Base-by-base conservation (phyloP, 768 basidiomycete species). In the Trametes punicea region DNA sequence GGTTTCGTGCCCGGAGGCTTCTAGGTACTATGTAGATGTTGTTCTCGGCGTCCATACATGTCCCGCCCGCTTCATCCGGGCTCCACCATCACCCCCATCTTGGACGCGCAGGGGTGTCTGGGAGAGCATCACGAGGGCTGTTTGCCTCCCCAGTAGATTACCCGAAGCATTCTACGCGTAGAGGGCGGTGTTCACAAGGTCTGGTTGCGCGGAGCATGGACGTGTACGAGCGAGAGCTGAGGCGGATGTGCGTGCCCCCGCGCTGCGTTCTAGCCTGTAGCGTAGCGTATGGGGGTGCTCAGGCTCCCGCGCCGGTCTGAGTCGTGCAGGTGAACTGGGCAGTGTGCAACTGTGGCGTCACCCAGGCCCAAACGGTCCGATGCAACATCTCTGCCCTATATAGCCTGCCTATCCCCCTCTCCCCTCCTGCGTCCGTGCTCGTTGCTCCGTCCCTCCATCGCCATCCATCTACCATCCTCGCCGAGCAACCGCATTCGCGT, bases 291-390 rank as follows among this genome's bases (percentile, higher is more conserved):
- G 46, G 21, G 6, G 15, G 4, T n/a, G n/a, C n/a, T n/a, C n/a
- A n/a, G n/a, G n/a, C n/a, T 15, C 31, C 18, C 27, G 23, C 21
- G 47, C 39, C 50, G 50, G 49, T 51, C 50, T 30, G 25, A 39
- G 18, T 31, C 16, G 49, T 6, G 39, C 7, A 41, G 38, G 27
- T n/a, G 27, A n/a, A n/a, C n/a, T n/a, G n/a, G n/a, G n/a, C n/a
- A n/a, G n/a, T n/a, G n/a, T n/a, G n/a, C n/a, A n/a, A n/a, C 8
- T 1, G 44, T 51, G 51, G 40, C 51, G 51, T 51, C 51, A 51
- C 30, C 36, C 51, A 41, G 44, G 52, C 44, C 52, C 27, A 46
- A 44, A 26, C 52, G 27, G 49, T 7, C 20, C 34, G 7, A 42
- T 42, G 26, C 26, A 44, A 26, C 11, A 8, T 15, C 42, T 3